Evolutionary conservation across 75 land plant species (phyloP).

Genomic region (Larix kaempferi): DNA sequence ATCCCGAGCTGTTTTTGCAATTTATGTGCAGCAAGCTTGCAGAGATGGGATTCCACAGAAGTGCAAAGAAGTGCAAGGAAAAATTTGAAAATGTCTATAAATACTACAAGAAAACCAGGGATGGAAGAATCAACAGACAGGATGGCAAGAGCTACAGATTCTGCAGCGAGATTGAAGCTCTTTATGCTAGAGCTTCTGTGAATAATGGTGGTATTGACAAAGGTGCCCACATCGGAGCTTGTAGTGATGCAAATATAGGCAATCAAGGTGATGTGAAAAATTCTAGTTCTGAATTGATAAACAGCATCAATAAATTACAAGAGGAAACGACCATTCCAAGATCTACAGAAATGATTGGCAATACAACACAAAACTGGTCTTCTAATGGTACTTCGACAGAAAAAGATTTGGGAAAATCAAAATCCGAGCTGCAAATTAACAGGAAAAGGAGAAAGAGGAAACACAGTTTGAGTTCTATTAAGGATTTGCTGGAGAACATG

Average conservation of each 20-base stretch:
- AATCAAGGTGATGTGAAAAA: not conserved
- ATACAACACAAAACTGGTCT: not conserved
- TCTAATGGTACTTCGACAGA: slow-evolving; percentile 1
- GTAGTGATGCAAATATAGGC: not conserved
- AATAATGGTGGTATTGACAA: slow-evolving; percentile 1
- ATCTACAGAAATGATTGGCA: not conserved
- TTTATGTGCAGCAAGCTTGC: slow-evolving; percentile 26
- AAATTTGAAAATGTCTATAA: slow-evolving; percentile 43
- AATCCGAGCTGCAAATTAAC: not conserved
- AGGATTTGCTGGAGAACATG: slow-evolving; percentile 44
- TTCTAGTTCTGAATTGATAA: not conserved
- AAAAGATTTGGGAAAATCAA: not conserved
- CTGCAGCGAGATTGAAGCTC: slow-evolving; percentile 20
- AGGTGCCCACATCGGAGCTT: not conserved
- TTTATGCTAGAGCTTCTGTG: slow-evolving; percentile 3
- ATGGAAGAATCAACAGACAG: slow-evolving; percentile 19
- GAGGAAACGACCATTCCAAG: not conserved
- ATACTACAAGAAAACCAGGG: slow-evolving; percentile 53
- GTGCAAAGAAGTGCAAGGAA: slow-evolving; percentile 40
- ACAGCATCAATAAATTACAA: not conserved
- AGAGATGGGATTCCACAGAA: slow-evolving; percentile 28
- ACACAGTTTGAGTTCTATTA: slow-evolving; percentile 22
- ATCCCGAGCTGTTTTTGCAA: not conserved
- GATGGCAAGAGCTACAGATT: slow-evolving; percentile 28
- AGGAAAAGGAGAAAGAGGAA: slow-evolving; percentile 30